Evolutionary conservation across 2,329 filamentous ascomycete species (phyloP), one percentile per base, ranked within the genome.

Genomic region (Fusarium irregulare): DNA sequence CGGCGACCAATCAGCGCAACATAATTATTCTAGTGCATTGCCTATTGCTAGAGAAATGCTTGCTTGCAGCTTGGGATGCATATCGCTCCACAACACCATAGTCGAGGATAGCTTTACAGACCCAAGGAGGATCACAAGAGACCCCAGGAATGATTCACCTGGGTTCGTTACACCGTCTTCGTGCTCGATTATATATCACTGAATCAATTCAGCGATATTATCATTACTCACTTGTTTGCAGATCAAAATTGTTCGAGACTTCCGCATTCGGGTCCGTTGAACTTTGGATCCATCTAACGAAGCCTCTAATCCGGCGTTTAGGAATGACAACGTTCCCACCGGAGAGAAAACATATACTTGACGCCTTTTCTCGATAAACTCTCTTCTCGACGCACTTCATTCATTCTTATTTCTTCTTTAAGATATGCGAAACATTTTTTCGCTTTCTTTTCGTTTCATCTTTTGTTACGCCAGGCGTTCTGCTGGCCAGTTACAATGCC

Each of bases 341-440:
- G 50, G 41, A 34, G 18, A 44, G 55, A 56, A 54, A 45, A 8
- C 64, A 66, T 66, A 67, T 67, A 66, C 53, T 44, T 46, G 18
- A 56, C 59, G 45, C 41, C 42, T 47, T 56, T 74, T 55, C 55
- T 64, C 48, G 32, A 70, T 63, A 70, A 71, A 70, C 65, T 70
- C 58, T 50, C 37, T 56, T 56, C 47, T 46, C 57, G 20, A 40
- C 46, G 47, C 46, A 47, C 53, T 51, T 58, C 28, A n/a, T 46
- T 41, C 34, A 28, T 32, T 64, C 42, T 34, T 56, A 14, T 44
- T 56, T 25, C 41, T 44, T 46, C 51, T 54, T 27, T 27, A 59
- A 62, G 53, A 47, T 59, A 75, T 75, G 72, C 58, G 51, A 75
- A 73, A 47, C 55, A 28, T 53, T 41, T 48, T 71, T 20, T 67